These are phyloP conservation scores for Quercus tomentella DNA, from an alignment of 331 rosid genomes.

Conservation along the genomic window DNA sequence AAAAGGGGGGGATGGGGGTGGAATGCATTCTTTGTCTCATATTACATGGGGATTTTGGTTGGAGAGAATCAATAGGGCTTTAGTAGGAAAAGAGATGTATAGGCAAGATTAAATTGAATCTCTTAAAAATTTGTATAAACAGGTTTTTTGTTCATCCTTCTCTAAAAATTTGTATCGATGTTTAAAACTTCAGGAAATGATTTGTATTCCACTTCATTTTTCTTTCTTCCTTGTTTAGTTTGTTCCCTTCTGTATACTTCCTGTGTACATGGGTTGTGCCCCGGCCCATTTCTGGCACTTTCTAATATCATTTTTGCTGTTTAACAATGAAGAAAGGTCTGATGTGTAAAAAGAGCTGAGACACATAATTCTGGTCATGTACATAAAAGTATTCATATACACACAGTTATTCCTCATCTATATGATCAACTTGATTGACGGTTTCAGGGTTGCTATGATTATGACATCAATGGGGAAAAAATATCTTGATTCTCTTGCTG, in stretches of 20 bases:
- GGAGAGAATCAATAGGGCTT: background rate
- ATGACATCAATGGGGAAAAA: slow-evolving; percentile 69
- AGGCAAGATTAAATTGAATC: background rate
- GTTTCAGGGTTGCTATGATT: slow-evolving; percentile 85
- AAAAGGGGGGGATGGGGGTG: background rate
- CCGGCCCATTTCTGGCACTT: background rate
- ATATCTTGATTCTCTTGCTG: slow-evolving; percentile 92
- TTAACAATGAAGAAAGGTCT: too few relatives aligned
- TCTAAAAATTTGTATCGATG: background rate
- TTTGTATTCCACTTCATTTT: background rate
- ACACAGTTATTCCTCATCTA: background rate
- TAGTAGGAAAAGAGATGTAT: background rate
- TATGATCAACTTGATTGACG: slow-evolving; percentile 13
- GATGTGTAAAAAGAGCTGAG: background rate
- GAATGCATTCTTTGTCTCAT: background rate
- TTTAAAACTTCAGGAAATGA: background rate
- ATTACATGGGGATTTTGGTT: background rate
- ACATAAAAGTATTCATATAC: background rate
- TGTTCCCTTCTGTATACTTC: background rate
- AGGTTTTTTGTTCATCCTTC: background rate
- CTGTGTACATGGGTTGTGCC: background rate
- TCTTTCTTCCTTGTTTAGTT: background rate
- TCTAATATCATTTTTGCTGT: background rate
- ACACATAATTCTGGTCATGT: background rate
- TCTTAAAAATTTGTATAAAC: background rate